These are phyloP conservation scores for Bothriochloa decipiens DNA, from an alignment of 176 grass and related monocot species.

Conservation along the genomic window DNA sequence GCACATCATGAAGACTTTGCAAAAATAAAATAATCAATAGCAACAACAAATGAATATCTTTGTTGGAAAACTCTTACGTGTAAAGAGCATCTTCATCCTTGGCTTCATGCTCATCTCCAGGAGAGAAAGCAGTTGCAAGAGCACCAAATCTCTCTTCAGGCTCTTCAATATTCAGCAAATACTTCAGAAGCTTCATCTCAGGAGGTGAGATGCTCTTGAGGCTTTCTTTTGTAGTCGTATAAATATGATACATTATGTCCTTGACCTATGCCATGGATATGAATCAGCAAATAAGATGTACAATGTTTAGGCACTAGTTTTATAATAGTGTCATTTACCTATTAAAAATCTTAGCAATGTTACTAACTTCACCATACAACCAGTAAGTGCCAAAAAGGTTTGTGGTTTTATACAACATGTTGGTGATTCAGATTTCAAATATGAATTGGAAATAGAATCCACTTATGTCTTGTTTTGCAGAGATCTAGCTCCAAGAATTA, in stretches of 20 bases:
- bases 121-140: conserved; percentile 79
- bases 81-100: conserved; percentile 72
- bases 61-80: conserved; percentile 62
- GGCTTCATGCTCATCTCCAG: conserved; percentile 60
- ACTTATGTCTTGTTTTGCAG: background rate
- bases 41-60: conserved; percentile 10
- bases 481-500: background rate
- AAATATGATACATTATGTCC: conserved; percentile 90
- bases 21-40: conserved; percentile 1
- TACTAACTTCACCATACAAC: background rate
- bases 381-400: background rate
- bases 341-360: conserved; percentile 31
- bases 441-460: background rate
- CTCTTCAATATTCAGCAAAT: conserved; percentile 93
- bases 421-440: background rate
- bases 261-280: conserved; percentile 60
- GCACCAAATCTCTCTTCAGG: conserved; percentile 73
- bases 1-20: background rate
- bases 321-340: conserved; percentile 3
- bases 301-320: background rate
- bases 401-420: background rate
- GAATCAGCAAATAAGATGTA: conserved; percentile 21
- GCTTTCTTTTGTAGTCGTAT: conserved; percentile 74
- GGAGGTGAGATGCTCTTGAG: conserved; percentile 79
- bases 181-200: conserved; percentile 90